A percentile compares a stretch with the other conserved stretches of the same genome.
phyloP scores from a whole-genome alignment of 2,329 filamentous ascomycete species.

The Domatiomyces globalis region DNA sequence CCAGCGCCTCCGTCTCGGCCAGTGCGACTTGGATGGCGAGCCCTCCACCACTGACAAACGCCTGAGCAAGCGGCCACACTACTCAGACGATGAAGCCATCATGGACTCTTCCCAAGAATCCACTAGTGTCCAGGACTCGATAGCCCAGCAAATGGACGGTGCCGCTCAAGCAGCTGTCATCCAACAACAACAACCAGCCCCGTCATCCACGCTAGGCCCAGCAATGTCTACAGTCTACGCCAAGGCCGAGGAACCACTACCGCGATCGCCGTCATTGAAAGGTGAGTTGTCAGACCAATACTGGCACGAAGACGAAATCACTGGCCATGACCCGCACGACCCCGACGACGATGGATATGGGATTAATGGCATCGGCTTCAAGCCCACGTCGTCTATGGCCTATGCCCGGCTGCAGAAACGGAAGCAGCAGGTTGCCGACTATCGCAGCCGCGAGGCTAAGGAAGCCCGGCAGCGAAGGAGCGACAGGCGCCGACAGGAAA shows the following conservation, averaged over 20 bases:
- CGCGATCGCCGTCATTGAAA: neutral
- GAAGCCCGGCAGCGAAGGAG: conserved; percentile 45
- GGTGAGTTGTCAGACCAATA: conserved; percentile 1
- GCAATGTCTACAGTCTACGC: neutral
- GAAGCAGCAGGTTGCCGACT: conserved; percentile 45
- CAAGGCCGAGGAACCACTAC: neutral
- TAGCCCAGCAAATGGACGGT: no score
- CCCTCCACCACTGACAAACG: neutral
- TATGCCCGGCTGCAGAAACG: conserved; percentile 42
- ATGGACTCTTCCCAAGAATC: neutral
- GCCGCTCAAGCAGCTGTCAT: no score
- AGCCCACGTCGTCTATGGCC: conserved; percentile 45
- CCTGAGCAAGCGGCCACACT: neutral
- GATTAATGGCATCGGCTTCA: conserved; percentile 50
- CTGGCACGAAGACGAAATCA: conserved; percentile 50
- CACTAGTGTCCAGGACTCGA: no score
- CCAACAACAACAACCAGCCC: neutral
- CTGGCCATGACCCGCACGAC: conserved; percentile 42
- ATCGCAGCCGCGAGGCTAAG: conserved; percentile 43
- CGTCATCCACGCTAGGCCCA: neutral
- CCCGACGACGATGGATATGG: conserved; percentile 49
- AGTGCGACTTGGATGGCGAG: neutral
- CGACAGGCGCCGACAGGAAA: conserved; percentile 30
- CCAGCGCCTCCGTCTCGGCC: conserved; percentile 17
- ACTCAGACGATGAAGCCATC: neutral